Evolutionary conservation across 192 early-diverging fungal species (phyloP).

Genomic region (Jimgerdemannia lactiflua): DNA sequence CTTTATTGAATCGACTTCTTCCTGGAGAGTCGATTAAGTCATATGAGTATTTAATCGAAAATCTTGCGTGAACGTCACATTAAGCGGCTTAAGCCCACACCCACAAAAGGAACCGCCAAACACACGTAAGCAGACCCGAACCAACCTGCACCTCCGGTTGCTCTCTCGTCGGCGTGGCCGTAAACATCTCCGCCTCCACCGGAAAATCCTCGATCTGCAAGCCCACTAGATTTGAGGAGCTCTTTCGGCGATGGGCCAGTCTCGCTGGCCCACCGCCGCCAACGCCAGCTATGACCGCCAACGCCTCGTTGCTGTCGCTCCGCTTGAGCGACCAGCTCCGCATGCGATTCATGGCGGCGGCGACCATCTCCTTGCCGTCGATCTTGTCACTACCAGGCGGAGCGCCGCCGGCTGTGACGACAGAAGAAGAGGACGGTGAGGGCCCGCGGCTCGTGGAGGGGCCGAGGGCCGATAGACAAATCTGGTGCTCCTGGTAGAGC

Average conservation of each 20-base stretch:
- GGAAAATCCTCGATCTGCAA: neutral
- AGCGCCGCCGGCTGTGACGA: neutral
- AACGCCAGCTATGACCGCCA: neutral
- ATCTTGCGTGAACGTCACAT: too few species aligned
- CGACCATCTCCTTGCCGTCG: conserved; percentile 53
- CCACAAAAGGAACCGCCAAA: neutral
- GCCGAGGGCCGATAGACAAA: conserved; percentile 6
- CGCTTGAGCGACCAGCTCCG: conserved; percentile 8
- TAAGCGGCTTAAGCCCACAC: neutral
- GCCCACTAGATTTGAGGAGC: neutral
- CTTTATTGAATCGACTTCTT: neutral
- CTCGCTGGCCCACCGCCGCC: too few species aligned
- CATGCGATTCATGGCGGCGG: conserved; percentile 36
- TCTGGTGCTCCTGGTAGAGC: conserved; percentile 45
- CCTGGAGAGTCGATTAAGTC: neutral
- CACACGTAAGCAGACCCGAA: neutral
- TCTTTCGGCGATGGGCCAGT: neutral
- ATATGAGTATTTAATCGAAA: too few species aligned
- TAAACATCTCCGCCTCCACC: conserved; percentile 1
- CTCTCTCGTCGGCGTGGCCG: neutral
- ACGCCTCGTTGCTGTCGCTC: neutral
- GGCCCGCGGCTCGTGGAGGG: neutral
- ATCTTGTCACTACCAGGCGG: conserved; percentile 17
- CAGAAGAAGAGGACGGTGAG: neutral
- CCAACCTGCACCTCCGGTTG: neutral